These are phyloP conservation scores for Rhizopus delemar DNA, from an alignment of 371 early-diverging fungal genomes.

Conservation along the genomic window DNA sequence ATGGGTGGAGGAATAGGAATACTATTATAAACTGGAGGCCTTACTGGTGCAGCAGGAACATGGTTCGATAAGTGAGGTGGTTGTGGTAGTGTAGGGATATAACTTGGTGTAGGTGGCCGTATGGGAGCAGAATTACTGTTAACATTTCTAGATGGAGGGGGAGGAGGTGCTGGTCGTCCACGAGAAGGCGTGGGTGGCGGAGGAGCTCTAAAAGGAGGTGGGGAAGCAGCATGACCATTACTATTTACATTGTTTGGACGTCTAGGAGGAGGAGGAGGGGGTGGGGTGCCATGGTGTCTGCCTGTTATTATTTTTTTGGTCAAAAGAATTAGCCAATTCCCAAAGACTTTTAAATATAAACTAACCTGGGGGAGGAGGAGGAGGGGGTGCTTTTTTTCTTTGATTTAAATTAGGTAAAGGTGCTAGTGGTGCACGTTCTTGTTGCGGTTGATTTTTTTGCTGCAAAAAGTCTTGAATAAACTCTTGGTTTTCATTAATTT, in stretches of 20 bases:
- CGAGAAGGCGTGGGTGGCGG: slow-evolving; percentile 13
- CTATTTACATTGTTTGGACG: slow-evolving; percentile 7
- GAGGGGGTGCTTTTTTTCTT: slow-evolving; percentile 27
- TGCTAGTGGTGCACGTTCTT: slow-evolving; percentile 3
- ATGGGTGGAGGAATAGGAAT: neutral
- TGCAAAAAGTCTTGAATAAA: slow-evolving; percentile 55
- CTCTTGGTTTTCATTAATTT: slow-evolving; percentile 56
- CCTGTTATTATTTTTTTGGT: neutral
- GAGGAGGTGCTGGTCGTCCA: slow-evolving; percentile 40
- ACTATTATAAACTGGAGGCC: no score
- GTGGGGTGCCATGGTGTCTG: slow-evolving; percentile 11
- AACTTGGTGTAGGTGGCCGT: slow-evolving; percentile 14
- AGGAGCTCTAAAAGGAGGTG: slow-evolving; percentile 17
- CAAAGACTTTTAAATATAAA: neutral
- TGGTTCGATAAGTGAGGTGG: neutral
- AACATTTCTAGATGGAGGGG: slow-evolving; percentile 36
- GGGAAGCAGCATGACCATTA: neutral
- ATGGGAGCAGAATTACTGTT: neutral
- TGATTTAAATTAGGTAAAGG: neutral
- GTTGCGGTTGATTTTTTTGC: slow-evolving; percentile 25
- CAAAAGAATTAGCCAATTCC: neutral
- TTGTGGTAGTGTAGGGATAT: neutral
- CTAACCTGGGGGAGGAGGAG: slow-evolving; percentile 29
- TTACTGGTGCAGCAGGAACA: no score
- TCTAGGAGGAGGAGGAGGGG: slow-evolving; percentile 27